A percentile compares a stretch with the other conserved stretches of the same genome.
Conservation (phyloP, 139 green algal genomes). For the Picochlorum sp. region DNA sequence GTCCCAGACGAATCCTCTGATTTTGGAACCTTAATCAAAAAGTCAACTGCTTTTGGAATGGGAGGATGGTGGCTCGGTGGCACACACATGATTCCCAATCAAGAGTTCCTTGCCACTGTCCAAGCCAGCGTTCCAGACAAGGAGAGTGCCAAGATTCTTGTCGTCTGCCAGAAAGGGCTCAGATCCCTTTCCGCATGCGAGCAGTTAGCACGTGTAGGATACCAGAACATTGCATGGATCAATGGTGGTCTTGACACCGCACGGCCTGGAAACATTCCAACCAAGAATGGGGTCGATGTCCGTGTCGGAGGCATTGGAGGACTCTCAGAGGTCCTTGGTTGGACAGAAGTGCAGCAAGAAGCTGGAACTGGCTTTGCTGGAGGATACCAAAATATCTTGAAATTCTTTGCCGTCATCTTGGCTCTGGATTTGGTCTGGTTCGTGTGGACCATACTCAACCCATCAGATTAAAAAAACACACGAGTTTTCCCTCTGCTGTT, state of each 20-base stretch:
- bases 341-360: slow-evolving; percentile 80
- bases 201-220: slow-evolving; percentile 35
- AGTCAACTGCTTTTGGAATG: slow-evolving; percentile 65
- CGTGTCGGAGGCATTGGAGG: slow-evolving; percentile 75
- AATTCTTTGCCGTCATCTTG: slow-evolving; percentile 19
- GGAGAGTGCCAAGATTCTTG: slow-evolving; percentile 53
- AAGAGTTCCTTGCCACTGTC: slow-evolving; percentile 65
- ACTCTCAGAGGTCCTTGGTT: slow-evolving; percentile 72
- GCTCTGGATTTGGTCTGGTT: slow-evolving; percentile 23
- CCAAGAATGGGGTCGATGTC: slow-evolving; percentile 43
- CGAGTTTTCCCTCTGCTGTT: too few species aligned
- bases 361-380: slow-evolving; percentile 30
- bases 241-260: slow-evolving; percentile 85
- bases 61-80: slow-evolving; percentile 86
- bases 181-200: slow-evolving; percentile 74
- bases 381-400: slow-evolving; percentile 39
- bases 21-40: slow-evolving; percentile 55
- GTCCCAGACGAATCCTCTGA: slow-evolving; percentile 46
- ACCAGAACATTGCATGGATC: slow-evolving; percentile 76
- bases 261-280: slow-evolving; percentile 48
- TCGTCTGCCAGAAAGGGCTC: slow-evolving; percentile 87
- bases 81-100: slow-evolving; percentile 79
- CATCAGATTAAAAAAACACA: background rate
- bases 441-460: slow-evolving; percentile 3
- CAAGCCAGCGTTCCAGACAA: slow-evolving; percentile 48